Evolutionary conservation across 208 protist genomes (phyloP).

Genomic region (Trypanosoma melophagium): DNA sequence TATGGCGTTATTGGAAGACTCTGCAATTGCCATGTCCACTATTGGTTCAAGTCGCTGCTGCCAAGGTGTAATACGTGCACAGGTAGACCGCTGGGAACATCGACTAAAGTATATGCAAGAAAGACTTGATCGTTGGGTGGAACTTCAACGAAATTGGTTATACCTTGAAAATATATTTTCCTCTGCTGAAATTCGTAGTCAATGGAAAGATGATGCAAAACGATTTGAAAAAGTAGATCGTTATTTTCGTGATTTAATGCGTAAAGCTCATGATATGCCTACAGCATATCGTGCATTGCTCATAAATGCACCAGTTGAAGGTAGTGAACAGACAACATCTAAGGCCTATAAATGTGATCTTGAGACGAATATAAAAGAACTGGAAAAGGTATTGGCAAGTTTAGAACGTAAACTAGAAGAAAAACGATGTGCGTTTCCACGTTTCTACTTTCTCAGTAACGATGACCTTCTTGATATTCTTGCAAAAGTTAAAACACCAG

Average conservation of each 20-base stretch:
- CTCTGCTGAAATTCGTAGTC: constrained; percentile 94
- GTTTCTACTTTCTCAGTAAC: constrained; percentile 98
- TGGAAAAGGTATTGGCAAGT: constrained; percentile 94
- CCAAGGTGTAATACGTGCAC: constrained; percentile 86
- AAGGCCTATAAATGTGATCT: constrained; percentile 85
- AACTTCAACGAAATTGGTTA: constrained; percentile 96
- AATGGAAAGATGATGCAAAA: constrained; percentile 96
- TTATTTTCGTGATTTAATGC: constrained; percentile 95
- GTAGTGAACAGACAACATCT: constrained; percentile 29
- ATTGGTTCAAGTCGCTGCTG: constrained; percentile 93
- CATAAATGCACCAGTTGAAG: constrained; percentile 85
- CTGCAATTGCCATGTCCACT: constrained; percentile 88
- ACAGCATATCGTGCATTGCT: constrained; percentile 89
- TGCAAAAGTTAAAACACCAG: constrained; percentile 97
- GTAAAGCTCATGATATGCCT: constrained; percentile 89
- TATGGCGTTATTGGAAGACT: constrained; percentile 91
- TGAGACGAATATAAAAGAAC: constrained; percentile 88
- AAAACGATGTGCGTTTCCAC: constrained; percentile 95
- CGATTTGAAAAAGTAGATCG: constrained; percentile 94
- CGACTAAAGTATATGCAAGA: constrained; percentile 93
- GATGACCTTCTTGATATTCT: constrained; percentile 97
- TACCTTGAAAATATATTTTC: constrained; percentile 96
- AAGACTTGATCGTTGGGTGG: constrained; percentile 93
- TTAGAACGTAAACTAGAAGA: constrained; percentile 96
- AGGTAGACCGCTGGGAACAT: constrained; percentile 95